Evolutionary conservation across 805 yeast species (phyloP).

Genomic region (Metschnikowia borealis): DNA sequence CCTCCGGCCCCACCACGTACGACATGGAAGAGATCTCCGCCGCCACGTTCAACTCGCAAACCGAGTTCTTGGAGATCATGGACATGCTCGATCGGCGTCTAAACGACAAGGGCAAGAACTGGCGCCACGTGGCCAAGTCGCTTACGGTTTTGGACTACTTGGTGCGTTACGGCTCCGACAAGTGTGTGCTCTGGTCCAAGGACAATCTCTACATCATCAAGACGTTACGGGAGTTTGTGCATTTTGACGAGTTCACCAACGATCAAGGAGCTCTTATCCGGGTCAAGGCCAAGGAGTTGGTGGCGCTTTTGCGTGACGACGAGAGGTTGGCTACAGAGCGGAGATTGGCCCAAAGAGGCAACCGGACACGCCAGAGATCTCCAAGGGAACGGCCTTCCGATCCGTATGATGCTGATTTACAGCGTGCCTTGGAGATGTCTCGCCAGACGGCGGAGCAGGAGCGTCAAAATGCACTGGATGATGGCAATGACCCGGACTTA

Average conservation of each 20-base stretch:
- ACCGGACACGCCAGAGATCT: neutral
- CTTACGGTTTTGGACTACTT: conserved; percentile 84
- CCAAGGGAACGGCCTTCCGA: conserved; percentile 16
- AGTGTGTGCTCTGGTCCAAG: conserved; percentile 86
- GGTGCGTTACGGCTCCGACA: conserved; percentile 80
- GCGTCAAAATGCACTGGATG: conserved; percentile 44
- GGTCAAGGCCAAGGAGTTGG: conserved; percentile 85
- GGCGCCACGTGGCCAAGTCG: conserved; percentile 94
- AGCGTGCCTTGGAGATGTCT: conserved; percentile 76
- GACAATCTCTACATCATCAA: conserved; percentile 85
- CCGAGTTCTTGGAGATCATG: conserved; percentile 84
- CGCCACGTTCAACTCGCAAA: conserved; percentile 60
- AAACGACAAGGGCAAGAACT: conserved; percentile 94
- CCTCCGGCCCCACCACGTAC: conserved; percentile 74
- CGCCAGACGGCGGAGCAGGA: conserved; percentile 82
- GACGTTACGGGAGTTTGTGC: conserved; percentile 86
- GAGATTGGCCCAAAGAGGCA: conserved; percentile 28
- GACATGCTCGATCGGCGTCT: conserved; percentile 89
- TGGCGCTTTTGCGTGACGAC: conserved; percentile 73
- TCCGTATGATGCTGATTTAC: conserved; percentile 71
- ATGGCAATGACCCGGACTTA: conserved; percentile 60
- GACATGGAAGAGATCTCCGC: conserved; percentile 83
- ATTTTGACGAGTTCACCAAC: conserved; percentile 66
- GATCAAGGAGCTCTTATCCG: conserved; percentile 88
- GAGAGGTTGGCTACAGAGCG: conserved; percentile 76